These are phyloP conservation scores for Fusarium chaquense DNA, from an alignment of 2,329 filamentous ascomycete species.

Conservation along the genomic window DNA sequence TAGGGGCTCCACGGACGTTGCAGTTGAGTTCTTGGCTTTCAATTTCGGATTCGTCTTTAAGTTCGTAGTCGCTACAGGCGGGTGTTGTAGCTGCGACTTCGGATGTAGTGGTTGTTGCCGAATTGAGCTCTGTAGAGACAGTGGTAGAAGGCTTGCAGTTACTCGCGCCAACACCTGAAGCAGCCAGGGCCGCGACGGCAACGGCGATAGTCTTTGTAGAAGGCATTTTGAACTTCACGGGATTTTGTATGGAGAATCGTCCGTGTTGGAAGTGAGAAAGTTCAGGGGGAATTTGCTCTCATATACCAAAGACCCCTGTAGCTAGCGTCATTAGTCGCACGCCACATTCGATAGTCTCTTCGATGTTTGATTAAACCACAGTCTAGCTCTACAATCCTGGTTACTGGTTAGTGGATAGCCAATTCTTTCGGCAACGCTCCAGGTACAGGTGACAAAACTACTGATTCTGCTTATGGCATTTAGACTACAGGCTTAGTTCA, in stretches of 20 bases:
- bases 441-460: too few relatives aligned
- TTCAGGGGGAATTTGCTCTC: neutral
- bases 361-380: neutral
- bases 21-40: neutral
- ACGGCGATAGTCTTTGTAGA: slow-evolving; percentile 22
- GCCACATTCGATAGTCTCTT: neutral
- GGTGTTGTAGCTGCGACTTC: neutral
- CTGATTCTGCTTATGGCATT: too few relatives aligned
- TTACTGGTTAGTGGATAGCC: too few relatives aligned
- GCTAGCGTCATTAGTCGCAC: slow-evolving; percentile 6
- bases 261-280: neutral
- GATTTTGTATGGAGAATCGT: neutral
- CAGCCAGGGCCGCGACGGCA: slow-evolving; percentile 22
- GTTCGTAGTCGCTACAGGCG: neutral
- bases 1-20: neutral
- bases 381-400: neutral
- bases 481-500: too few relatives aligned
- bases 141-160: neutral
- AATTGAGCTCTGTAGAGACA: too few relatives aligned
- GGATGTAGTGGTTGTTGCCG: neutral
- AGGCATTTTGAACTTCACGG: slow-evolving; percentile 1
- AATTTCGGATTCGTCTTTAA: neutral
- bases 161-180: slow-evolving; percentile 7
- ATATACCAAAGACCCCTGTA: neutral
- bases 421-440: too few relatives aligned